Base-by-base conservation (phyloP, 441 rosid species). In the Sinapis alba region DNA sequence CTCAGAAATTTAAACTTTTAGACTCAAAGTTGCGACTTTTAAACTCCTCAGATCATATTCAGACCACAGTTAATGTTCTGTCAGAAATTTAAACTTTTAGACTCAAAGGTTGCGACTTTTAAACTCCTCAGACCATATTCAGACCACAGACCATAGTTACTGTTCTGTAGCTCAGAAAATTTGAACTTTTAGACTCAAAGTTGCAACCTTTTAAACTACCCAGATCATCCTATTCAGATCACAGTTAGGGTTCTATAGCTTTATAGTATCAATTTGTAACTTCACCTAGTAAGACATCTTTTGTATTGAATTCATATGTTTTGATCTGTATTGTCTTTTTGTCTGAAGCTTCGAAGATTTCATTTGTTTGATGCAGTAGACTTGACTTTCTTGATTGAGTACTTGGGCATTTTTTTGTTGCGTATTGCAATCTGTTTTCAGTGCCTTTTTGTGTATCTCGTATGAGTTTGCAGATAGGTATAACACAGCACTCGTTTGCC, bases 401-500 rank as follows among this genome's bases (percentile, higher is more conserved):
- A n/a, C 43, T 47, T 26, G 2, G 24, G 36, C 3, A 30, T 64
- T 21, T 38, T 4, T 2, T 13, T 56, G 15, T 6, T 45, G 18
- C 1, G 18, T 3, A 18, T 67, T 61, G 74, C 76, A 20, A 62
- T 69, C 32, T 51, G 71, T 45, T 86, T 81, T 84, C 90, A 85
- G 65, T 72, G 69, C 19, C 10, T 27, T 57, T 62, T 43, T 51
- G 64, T 79, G 75, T 69, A 64, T 63, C 47, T 69, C 50, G 53
- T 57, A 3, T 74, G 79, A 59, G 76, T 70, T 75, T 79, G 82
- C 82, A 79, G 82, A 96, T 96, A 89, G 98, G 88, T 88, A 96
- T 90, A 96, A 93, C 90, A 87, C 98, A 77, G 97, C 99, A 85
- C 97, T 93, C 86, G 98, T 91, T 90, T 96, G 97, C 97, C 94